Evolutionary conservation across 106 monocot species (phyloP), one percentile per base, ranked within the genome.

Genomic region (Apostasia shenzhenica): DNA sequence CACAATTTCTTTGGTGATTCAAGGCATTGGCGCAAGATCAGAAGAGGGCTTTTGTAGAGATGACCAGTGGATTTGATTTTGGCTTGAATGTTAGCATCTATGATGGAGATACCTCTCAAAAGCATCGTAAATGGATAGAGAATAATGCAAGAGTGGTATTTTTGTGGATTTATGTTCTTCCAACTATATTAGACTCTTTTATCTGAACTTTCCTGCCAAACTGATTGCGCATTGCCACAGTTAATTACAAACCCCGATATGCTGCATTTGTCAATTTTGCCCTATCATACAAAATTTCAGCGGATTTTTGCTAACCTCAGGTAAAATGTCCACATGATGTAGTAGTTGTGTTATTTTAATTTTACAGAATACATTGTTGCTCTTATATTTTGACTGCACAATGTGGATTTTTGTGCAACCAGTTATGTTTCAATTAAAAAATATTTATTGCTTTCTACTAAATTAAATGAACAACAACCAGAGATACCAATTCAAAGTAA

Each of bases 11-110:
- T 26, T 26, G 26, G 26, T 26, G 26, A 26, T 26, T 26, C 26
- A 26, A 95, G 95, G 97, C 97, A 61, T 80, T 97, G 54, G 86
- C 97, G 75, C 97, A 97, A 77, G 92, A 97, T 83, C 97, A 92
- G 73, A 65, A 92, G 63, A 84, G 85, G 76, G 82, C 82, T 75
- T 87, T 97, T 65, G 43, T 75, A 37, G 77, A 92, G 61, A 82
- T 92, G 84, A 84, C 79, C 65, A 69, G 55, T 42, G 55, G 50
- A 40, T 73, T 84, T 37, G 52, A 71, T 77, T 42, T 76, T 69
- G 76, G 55, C 65, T 72, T 97, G 37, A 67, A 75, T 76, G 50
- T 87, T 70, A 71, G 81, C 64, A 74, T 90, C 11, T 97, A 97
- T 89, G 97, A 97, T 81, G 97, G 97, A 39, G 97, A 97, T 79